Evolutionary conservation across 768 basidiomycete genomes (phyloP), one percentile per base, ranked within the genome.

Genomic region (Tubosaeta sp.): DNA sequence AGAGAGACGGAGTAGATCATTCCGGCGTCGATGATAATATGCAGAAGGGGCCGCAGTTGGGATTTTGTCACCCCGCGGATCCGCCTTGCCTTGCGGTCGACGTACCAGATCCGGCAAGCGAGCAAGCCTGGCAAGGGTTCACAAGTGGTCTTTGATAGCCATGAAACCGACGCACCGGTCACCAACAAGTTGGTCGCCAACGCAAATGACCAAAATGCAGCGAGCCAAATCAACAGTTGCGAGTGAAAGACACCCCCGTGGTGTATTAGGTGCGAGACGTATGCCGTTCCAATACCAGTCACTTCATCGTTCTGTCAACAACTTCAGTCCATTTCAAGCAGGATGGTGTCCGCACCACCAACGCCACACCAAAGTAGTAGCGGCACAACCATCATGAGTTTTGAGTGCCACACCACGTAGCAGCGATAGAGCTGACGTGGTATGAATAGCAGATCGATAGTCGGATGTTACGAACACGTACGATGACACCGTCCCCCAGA

Each of bases 11-110:
- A 71, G 51, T 74, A 75, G 3, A 74, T 58, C 19, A 60, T 55
- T 10, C 73, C 73, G 9, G 70, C 65, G 47, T 75, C 73, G 46
- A 74, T 48, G 32, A 73, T 57, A 29, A 71, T 57, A 22, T 59
- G 53, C 11, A 75, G 48, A 9, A 61, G 19, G 6, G 51, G 53
- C 27, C 49, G 52, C 7, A 61, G 35, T n/a, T 58, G 47, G 0
- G 59, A 58, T 14, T 30, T 43, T 24, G 36, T 22, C 18, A 29
- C 6, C 6, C 46, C 45, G 18, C 36, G 38, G 2, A 70, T 36
- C 16, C 47, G 55, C 11, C 48, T 53, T 5, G 62, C 51, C 11
- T 47, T 53, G 9, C 56, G 51, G n/a, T 69, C 67, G 21, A 65
- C 60, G 6, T 53, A 38, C 64, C 68, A 67, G 42, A 73, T 69